Base-by-base conservation (phyloP, 164 flowering plant genomes). In the Annona cherimola region DNA sequence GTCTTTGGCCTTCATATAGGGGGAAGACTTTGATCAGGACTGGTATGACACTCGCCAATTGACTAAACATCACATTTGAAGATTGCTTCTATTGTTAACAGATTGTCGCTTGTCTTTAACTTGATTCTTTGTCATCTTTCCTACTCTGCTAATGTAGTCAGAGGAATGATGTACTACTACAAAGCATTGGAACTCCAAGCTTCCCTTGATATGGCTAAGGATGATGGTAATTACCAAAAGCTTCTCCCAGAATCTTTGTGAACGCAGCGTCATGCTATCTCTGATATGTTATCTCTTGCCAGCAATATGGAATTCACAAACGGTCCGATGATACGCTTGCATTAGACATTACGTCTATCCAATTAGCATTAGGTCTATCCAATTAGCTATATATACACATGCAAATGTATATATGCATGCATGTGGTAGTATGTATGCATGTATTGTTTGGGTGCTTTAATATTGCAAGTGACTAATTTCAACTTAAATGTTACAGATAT, bases 121-220 rank as follows among this genome's bases (percentile, higher is more conserved):
- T 35, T 40, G 16, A 12, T 40, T 3, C 40, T 66, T 43, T n/a
- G 43, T 20, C 26, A 59, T 71, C 54, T 44, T 7, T 16, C 2
- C 6, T 20, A 62, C 73, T 64, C 2, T 61, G 64, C 42, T 3
- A 68, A 69, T 83, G 42, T 85, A 93, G 99, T 95, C 1, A 83
- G 99, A 72, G 99, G 99, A 20, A 95, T 95, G 98, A 95, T 95
- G 99, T 95, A 95, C 75, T 95, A 89, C 76, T 93, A 97, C 42
- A 87, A 87, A 82, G 98, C 99, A 45, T 84, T 95, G 85, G 98
- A 95, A 82, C 94, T 95, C 81, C 99, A 95, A 74, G 91, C 99
- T 59, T 95, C 93, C 78, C 98, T 95, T 76, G 99, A 95, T 83
- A 95, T 91, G 97, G 99, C 99, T 66, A 81, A 83, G 63, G 85